Evolutionary conservation across 805 yeast species (phyloP).

Genomic region (Ogataea haglerorum): DNA sequence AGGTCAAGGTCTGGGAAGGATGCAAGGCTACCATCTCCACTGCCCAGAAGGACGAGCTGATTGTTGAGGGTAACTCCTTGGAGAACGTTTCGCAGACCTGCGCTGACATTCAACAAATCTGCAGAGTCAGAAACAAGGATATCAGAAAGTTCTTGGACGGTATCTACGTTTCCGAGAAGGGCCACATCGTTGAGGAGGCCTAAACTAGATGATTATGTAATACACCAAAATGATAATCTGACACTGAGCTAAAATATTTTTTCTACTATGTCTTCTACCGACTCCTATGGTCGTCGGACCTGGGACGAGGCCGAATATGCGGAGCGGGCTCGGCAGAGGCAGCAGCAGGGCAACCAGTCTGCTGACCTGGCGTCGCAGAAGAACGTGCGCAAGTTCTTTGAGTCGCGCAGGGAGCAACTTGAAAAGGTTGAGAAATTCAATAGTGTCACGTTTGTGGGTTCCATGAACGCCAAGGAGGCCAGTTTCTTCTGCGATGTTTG

Average conservation of each 20-base stretch:
- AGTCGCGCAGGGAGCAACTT: constrained; percentile 22
- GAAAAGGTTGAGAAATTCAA: constrained; percentile 25
- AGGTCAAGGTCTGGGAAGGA: constrained; percentile 82
- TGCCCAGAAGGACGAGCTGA: constrained; percentile 90
- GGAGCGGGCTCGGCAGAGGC: constrained; percentile 35
- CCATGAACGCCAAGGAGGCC: constrained; percentile 44
- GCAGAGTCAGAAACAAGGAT: constrained; percentile 99
- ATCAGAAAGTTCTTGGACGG: constrained; percentile 99
- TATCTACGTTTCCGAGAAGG: constrained; percentile 97
- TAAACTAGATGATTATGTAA: constrained; percentile 4
- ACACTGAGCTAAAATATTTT: neutral
- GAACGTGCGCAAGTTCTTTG: constrained; percentile 20
- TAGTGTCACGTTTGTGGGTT: constrained; percentile 25
- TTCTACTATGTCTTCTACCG: neutral
- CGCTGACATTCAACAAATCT: constrained; percentile 96
- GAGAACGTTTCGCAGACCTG: constrained; percentile 98
- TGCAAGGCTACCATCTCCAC: constrained; percentile 80
- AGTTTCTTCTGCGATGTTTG: constrained; percentile 87
- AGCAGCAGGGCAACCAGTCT: constrained; percentile 11
- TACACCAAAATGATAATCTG: constrained; percentile 1
- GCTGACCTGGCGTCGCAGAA: constrained; percentile 5
- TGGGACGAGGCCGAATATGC: constrained; percentile 74
- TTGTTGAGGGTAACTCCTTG: constrained; percentile 90
- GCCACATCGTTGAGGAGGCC: constrained; percentile 62
- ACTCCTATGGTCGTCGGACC: constrained; percentile 53